Conservation (phyloP, 1,139 yeast genomes). For the Blastobotrys serpentis region DNA sequence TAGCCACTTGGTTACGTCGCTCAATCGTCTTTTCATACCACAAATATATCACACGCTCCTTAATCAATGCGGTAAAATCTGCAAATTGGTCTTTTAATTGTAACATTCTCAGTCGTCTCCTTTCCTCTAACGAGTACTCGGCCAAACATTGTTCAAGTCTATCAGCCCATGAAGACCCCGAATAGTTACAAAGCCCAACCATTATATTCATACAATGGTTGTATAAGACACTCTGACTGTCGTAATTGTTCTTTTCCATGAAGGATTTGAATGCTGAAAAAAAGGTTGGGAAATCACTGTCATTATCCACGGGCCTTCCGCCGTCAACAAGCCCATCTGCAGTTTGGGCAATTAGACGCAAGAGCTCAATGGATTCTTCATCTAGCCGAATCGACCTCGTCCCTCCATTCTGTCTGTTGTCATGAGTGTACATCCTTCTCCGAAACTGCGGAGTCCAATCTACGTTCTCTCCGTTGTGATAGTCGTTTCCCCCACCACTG, state of each 20-base stretch:
- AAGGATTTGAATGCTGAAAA: constrained; percentile 29
- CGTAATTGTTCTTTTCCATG: constrained; percentile 24
- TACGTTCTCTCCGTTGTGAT: not conserved
- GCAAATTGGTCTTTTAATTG: constrained; percentile 5
- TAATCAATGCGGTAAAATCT: not conserved
- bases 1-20: constrained; percentile 8
- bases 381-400: not conserved
- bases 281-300: constrained; percentile 27
- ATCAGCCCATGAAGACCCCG: constrained; percentile 22
- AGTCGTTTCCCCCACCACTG: constrained; percentile 13
- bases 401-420: not conserved
- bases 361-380: constrained; percentile 24
- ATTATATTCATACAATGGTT: constrained; percentile 25
- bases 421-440: constrained; percentile 14
- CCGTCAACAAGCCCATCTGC: constrained; percentile 23
- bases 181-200: constrained; percentile 25
- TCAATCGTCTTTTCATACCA: constrained; percentile 3
- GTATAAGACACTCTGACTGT: constrained; percentile 19
- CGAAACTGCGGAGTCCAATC: constrained; percentile 8
- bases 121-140: constrained; percentile 23
- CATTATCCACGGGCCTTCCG: constrained; percentile 6
- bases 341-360: constrained; percentile 26
- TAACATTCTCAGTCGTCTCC: constrained; percentile 11
- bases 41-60: not conserved
- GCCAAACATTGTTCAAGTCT: constrained; percentile 23